Evolutionary conservation across 108 stramenopile species (phyloP).

Genomic region (Skeletonema grethae): DNA sequence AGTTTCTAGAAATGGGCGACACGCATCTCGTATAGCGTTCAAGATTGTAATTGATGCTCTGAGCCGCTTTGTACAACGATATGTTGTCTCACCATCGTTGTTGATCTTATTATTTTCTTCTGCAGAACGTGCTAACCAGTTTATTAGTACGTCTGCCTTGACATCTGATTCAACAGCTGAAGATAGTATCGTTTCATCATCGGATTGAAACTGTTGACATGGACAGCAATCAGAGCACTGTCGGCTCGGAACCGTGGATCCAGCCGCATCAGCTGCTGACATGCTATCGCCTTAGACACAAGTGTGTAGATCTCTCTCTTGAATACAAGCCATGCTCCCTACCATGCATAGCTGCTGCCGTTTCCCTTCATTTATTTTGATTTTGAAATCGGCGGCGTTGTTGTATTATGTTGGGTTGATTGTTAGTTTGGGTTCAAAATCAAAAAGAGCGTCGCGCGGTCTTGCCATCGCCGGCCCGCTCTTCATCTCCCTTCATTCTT

Average conservation of each 20-base stretch:
- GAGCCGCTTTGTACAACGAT: slow-evolving; percentile 21
- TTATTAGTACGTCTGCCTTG: slow-evolving; percentile 17
- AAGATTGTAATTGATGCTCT: slow-evolving; percentile 64
- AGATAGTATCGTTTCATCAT: slow-evolving; percentile 12
- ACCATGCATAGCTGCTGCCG: too few relatives aligned
- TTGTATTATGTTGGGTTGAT: too few relatives aligned
- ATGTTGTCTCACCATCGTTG: neutral
- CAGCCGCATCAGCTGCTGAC: neutral
- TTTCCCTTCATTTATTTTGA: too few relatives aligned
- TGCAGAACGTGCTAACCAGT: slow-evolving; percentile 28
- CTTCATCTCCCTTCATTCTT: neutral
- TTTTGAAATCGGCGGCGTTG: too few relatives aligned
- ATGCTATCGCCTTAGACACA: neutral
- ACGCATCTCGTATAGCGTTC: slow-evolving; percentile 81
- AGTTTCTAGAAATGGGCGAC: slow-evolving; percentile 58
- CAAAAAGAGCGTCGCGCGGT: too few relatives aligned
- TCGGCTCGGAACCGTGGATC: neutral
- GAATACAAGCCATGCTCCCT: neutral
- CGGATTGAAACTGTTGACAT: slow-evolving; percentile 31
- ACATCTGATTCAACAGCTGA: slow-evolving; percentile 44
- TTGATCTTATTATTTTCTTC: neutral
- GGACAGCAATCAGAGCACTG: slow-evolving; percentile 15
- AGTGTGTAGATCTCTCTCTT: neutral
- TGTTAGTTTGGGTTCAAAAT: too few relatives aligned
- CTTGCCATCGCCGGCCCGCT: too few relatives aligned